Evolutionary conservation across 352 stramenopile genomes (phyloP).

Genomic region (Phytophthora ramorum): DNA sequence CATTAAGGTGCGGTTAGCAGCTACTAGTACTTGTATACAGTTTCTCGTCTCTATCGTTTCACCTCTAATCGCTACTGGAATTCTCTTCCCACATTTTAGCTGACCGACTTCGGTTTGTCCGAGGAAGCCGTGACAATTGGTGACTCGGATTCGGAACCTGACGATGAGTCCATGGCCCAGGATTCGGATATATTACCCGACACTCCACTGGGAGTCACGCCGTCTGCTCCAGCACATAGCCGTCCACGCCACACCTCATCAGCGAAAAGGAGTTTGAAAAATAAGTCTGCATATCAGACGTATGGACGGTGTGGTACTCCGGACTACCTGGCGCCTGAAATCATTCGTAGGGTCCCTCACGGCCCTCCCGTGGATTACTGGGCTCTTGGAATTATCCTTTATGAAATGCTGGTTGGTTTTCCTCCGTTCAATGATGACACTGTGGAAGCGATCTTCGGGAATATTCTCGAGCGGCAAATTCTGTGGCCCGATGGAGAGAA

Average conservation of each 20-base stretch:
- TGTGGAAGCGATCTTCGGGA: constrained; percentile 87
- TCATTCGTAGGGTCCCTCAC: constrained; percentile 76
- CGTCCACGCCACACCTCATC: constrained; percentile 18
- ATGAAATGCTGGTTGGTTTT: constrained; percentile 91
- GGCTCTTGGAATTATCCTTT: constrained; percentile 92
- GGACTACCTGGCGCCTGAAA: constrained; percentile 91
- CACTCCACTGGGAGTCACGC: constrained; percentile 4
- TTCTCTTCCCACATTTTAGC: constrained; percentile 37
- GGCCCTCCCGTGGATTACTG: constrained; percentile 89
- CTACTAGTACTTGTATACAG: background rate
- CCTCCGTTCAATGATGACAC: constrained; percentile 92
- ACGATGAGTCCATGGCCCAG: constrained; percentile 34
- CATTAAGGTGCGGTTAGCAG: constrained; percentile 69
- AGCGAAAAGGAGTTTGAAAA: constrained; percentile 41
- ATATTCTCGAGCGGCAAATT: constrained; percentile 87
- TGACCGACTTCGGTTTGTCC: constrained; percentile 89
- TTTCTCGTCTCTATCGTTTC: background rate
- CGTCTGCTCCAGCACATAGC: constrained; percentile 1
- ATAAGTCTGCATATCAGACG: constrained; percentile 63
- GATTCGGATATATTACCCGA: constrained; percentile 10
- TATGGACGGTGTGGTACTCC: constrained; percentile 86
- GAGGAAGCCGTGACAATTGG: constrained; percentile 71
- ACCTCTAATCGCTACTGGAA: background rate
- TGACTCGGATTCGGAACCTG: constrained; percentile 39
- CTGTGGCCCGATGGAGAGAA: constrained; percentile 91